Evolutionary conservation across 2,329 filamentous ascomycete species (phyloP), one percentile per base, ranked within the genome.

Genomic region (Pseudogymnoascus sp.): DNA sequence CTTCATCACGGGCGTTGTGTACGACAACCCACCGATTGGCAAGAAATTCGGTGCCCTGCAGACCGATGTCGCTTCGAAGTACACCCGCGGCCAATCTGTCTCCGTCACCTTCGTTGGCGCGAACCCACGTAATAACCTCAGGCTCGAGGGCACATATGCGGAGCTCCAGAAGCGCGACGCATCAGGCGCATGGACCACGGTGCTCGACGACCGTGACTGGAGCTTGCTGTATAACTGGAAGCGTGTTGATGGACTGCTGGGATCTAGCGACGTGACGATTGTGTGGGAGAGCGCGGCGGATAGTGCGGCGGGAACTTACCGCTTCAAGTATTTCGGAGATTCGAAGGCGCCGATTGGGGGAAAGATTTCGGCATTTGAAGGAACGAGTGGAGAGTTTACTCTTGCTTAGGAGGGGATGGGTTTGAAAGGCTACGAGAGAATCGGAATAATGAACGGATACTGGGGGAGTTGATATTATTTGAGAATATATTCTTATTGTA

Each of bases 111-210:
- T 97, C 72, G 83, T 93, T 2, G 93, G 87, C 14, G 92, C 92
- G 1, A 96, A 96, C 69, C 93, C 93, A 14, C 83, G 93, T 30
- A 97, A 97, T 72, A 89, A 96, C 65, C 82, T 97, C 30, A 83
- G 85, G 1, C 83, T 90, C 1, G 92, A 90, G 68, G 80, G 79
- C 2, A 96, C 91, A 0, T 97, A 85, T 72, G 87, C 87, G 0
- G 83, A 88, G 0, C 82, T 97, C 0, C 91, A 97, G 76, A 78
- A 78, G 69, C 78, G 83, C 57, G 71, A 79, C 35, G 65, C 67
- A 38, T 74, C 67, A 28, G 76, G 70, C 12, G 68, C 59, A 0
- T 97, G 93, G 93, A 75, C 73, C 6, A 78, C 77, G 39, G 82
- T 94, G 2, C 80, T 85, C 14, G 83, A 86, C 62, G 93, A 97